A percentile compares a stretch with the other conserved stretches of the same genome.
phyloP scores from a whole-genome alignment of 305 asterid species.

The Fraxinus velutina region DNA sequence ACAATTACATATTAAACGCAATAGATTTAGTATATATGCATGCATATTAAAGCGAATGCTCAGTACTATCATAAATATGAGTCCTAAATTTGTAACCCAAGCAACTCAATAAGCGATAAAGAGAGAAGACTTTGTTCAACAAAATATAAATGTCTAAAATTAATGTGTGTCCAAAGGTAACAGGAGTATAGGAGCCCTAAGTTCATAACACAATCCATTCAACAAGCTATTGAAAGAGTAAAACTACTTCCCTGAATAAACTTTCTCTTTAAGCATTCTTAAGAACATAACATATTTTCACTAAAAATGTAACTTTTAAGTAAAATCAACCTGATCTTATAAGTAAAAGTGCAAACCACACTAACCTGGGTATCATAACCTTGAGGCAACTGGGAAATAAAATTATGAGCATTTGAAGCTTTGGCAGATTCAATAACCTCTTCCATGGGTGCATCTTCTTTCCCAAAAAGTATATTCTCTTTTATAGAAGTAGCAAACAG shows the following conservation, averaged over 20 bases:
- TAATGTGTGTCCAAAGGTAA: background rate
- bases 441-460: constrained; percentile 74
- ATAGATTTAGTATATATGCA: background rate
- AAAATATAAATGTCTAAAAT: background rate
- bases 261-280: background rate
- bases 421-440: constrained; percentile 80
- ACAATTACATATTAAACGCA: background rate
- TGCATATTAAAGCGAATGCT: background rate
- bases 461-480: constrained; percentile 84
- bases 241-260: background rate
- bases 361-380: constrained; percentile 90
- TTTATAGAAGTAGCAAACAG: constrained; percentile 81
- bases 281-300: background rate
- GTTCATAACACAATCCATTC: background rate
- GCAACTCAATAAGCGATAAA: background rate
- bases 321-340: background rate
- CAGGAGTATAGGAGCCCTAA: background rate
- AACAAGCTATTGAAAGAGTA: background rate
- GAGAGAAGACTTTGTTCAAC: background rate
- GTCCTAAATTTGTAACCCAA: background rate
- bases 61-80: background rate
- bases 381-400: constrained; percentile 77
- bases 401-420: constrained; percentile 91
- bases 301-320: background rate
- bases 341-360: background rate